Base-by-base conservation (phyloP, 805 yeast species). In the Kodamaea nitidulidarum region DNA sequence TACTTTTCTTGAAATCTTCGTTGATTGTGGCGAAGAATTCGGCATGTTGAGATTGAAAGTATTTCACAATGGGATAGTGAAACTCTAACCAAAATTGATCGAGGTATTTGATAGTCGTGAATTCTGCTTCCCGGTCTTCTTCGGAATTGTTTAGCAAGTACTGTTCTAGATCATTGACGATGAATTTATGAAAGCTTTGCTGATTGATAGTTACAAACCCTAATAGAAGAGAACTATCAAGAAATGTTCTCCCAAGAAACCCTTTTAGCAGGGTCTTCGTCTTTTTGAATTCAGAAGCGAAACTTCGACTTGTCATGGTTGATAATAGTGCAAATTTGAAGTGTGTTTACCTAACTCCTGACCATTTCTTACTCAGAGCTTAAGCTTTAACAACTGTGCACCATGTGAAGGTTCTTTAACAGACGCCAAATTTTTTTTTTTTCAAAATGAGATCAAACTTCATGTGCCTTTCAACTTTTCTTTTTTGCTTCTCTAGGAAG, bases 51-150 rank as follows among this genome's bases (percentile, higher is more conserved):
- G 55, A 49, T 51, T 75, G 79, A 49, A 71, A 81, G 52, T 71
- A 71, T 47, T 78, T 80, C 44, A 81, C 69, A 2, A 78, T 72
- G 2, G 87, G 87, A 49, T 79, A 78, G 47, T 79, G 83, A 45
- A 83, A 69, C 4, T 76, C 76, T 22, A 65, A 54, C 88, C 88
- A 83, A 15, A 78, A 56, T 4, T 55, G 48, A 37, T 78, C 82
- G 14, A 68, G 46, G 33, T 49, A 55, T 12, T 52, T 51, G 18
- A 62, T 57, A 34, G 70, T 64, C 4, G 42, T 49, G 42, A 82
- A 65, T 5, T 74, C 56, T 2, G 12, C 14, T 15, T 27, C 38
- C 12, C 12, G 7, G 12, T 24, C 36, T 17, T 16, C 32, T 16
- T 12, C 15, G 5, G 10, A 27, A 10, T 14, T 27, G 31, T 12